phyloP scores from a whole-genome alignment of 2,329 filamentous ascomycete species.

The Penicillium sp. region DNA sequence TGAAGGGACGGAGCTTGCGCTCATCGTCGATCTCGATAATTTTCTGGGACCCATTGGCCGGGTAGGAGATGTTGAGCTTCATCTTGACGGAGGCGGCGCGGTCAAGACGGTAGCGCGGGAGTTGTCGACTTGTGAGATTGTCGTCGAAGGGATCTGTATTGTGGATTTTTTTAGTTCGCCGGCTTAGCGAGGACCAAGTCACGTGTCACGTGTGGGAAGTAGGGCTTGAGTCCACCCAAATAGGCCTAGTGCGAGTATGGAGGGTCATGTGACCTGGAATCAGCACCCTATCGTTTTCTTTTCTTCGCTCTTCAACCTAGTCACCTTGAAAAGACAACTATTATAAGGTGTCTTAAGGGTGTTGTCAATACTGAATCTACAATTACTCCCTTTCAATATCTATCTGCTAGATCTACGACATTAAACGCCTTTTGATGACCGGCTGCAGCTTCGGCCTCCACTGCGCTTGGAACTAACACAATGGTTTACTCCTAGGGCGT shows the following conservation, averaged over 20 bases:
- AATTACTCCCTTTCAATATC: not conserved
- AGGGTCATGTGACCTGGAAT: not conserved
- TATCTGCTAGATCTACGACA: not conserved
- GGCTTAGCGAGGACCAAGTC: constrained; percentile 41
- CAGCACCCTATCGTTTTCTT: not conserved
- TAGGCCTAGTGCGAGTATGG: constrained; percentile 28
- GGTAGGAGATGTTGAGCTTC: constrained; percentile 82
- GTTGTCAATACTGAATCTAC: not conserved
- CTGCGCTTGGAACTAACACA: not conserved
- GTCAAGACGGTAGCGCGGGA: constrained; percentile 49
- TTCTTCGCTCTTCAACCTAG: not conserved
- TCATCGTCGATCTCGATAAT: constrained; percentile 99
- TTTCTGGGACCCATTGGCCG: constrained; percentile 99
- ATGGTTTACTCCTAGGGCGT: not conserved
- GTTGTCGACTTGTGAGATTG: constrained; percentile 44
- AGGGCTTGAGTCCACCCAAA: constrained; percentile 11
- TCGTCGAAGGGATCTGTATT: constrained; percentile 37
- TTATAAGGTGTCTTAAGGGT: not conserved
- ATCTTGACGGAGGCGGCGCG: constrained; percentile 58
- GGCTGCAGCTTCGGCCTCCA: not conserved
- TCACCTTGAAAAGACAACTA: not conserved
- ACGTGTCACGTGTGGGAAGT: constrained; percentile 32
- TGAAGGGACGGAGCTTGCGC: constrained; percentile 97
- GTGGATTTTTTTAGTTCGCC: constrained; percentile 41
- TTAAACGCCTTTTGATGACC: not conserved